Percentiles rank a stretch among this genome's conserved stretches.
phyloP scores from a whole-genome alignment of 2,329 filamentous ascomycete genomes.

The Apiospora aurea region DNA sequence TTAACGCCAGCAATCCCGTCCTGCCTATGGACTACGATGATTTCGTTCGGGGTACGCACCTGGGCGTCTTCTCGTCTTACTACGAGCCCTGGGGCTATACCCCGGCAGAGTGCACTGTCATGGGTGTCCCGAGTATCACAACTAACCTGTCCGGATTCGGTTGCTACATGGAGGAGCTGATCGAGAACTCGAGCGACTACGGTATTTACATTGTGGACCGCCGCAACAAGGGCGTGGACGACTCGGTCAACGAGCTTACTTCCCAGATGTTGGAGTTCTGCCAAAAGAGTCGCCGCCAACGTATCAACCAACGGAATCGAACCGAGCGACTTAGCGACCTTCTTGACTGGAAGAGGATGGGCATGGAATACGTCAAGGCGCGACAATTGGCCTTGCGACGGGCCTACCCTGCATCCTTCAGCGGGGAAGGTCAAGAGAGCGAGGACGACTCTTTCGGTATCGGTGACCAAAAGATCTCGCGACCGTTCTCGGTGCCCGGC shows the following conservation, averaged over 20 bases:
- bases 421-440: conserved; percentile 64
- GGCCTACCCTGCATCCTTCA: conserved; percentile 89
- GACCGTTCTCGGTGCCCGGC: conserved; percentile 92
- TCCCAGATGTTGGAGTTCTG: conserved; percentile 95
- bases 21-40: conserved; percentile 97
- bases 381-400: conserved; percentile 89
- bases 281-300: conserved; percentile 90
- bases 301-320: conserved; percentile 97
- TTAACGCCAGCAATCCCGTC: conserved; percentile 94
- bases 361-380: conserved; percentile 98
- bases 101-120: conserved; percentile 96
- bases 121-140: conserved; percentile 98
- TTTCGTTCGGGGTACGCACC: conserved; percentile 94
- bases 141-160: conserved; percentile 98
- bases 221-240: conserved; percentile 92
- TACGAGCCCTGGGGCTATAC: conserved; percentile 99
- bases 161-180: conserved; percentile 99
- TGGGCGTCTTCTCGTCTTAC: conserved; percentile 96
- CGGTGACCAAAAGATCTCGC: conserved; percentile 92
- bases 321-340: conserved; percentile 95
- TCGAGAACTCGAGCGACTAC: conserved; percentile 97
- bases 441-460: conserved; percentile 92
- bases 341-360: conserved; percentile 99
- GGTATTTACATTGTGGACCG: conserved; percentile 99
- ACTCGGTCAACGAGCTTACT: conserved; percentile 94